Percentiles rank a stretch among this genome's conserved stretches.
phyloP scores from a whole-genome alignment of 2,329 filamentous ascomycete species.

The Penicillium sp. region DNA sequence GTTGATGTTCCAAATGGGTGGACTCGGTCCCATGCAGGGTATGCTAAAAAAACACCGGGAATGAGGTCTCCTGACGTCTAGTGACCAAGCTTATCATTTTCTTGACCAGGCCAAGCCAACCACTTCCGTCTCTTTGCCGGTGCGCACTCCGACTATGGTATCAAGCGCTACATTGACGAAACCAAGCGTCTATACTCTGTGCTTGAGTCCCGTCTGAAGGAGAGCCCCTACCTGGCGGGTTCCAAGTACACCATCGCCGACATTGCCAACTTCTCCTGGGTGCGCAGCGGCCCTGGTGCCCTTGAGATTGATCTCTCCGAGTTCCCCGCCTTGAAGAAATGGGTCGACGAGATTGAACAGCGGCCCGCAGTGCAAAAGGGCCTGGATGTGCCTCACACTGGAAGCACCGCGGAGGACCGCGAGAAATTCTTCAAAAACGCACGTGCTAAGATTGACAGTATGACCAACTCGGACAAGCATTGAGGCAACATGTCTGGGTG shows the following conservation, averaged over 20 bases:
- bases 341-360: slow-evolving; percentile 24
- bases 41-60: background rate
- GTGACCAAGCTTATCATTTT: background rate
- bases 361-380: slow-evolving; percentile 28
- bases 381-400: slow-evolving; percentile 13
- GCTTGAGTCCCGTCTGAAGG: slow-evolving; percentile 38
- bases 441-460: slow-evolving; percentile 18
- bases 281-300: slow-evolving; percentile 18
- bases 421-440: slow-evolving; percentile 9
- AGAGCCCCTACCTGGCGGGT: slow-evolving; percentile 42
- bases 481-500: slow-evolving; percentile 1
- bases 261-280: slow-evolving; percentile 43
- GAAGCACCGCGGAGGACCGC: slow-evolving; percentile 8
- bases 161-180: slow-evolving; percentile 45
- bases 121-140: slow-evolving; percentile 44
- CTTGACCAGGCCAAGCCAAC: slow-evolving; percentile 40
- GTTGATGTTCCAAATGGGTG: slow-evolving; percentile 43
- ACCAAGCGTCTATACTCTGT: slow-evolving; percentile 45
- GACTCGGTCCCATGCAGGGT: slow-evolving; percentile 39
- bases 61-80: background rate
- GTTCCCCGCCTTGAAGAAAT: slow-evolving; percentile 29
- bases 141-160: slow-evolving; percentile 41
- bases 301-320: slow-evolving; percentile 28
- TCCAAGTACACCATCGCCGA: slow-evolving; percentile 46
- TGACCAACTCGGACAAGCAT: slow-evolving; percentile 19